Evolutionary conservation across 768 basidiomycete species (phyloP), one percentile per base, ranked within the genome.

Genomic region (Hygrocybe coccinea): DNA sequence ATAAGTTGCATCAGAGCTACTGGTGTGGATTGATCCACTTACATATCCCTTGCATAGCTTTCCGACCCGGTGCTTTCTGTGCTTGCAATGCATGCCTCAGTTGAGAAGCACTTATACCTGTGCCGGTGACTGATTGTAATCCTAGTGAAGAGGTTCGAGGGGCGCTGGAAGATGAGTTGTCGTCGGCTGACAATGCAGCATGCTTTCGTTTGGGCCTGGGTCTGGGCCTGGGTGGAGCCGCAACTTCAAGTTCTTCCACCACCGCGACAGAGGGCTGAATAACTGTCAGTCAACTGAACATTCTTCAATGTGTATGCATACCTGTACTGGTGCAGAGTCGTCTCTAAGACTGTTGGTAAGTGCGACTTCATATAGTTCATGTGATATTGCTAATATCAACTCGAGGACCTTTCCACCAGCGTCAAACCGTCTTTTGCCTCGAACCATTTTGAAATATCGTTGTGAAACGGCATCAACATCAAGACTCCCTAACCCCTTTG

Each of bases 401-500:
- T 38, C 17, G 34, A 53, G 15, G 3, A 21, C 4, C 38, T 47
- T 47, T 15, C 21, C 19, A 22, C 17, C 46, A 6, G 12, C 17
- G 2, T 47, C 46, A 25, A 47, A 25, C 3, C 22, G 5, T 3
- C 14, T 53, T 15, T 37, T 15, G 12, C 38, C 38, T 17, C 21
- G 7, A 5, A 15, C n/a, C 2, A 29, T 2, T 22, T 53, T 53
- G 52, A 53, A 53, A 39, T 45, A 53, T 4, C 10, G 17, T 14
- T 53, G 52, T 2, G 52, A 24, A 36, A 53, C 29, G 3, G 52
- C 52, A 41, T 53, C 52, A 53, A 41, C 10, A 25, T 53, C 52
- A 4, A 39, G 15, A 25, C n/a, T 5, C 3, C 46, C 46, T 14
- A 3, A 3, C 14, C 46, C 46, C 24, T 43, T 53, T 9, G 36